Evolutionary conservation across 2,329 filamentous ascomycete species (phyloP).

Genomic region (Hymenoscyphus fructigenus): DNA sequence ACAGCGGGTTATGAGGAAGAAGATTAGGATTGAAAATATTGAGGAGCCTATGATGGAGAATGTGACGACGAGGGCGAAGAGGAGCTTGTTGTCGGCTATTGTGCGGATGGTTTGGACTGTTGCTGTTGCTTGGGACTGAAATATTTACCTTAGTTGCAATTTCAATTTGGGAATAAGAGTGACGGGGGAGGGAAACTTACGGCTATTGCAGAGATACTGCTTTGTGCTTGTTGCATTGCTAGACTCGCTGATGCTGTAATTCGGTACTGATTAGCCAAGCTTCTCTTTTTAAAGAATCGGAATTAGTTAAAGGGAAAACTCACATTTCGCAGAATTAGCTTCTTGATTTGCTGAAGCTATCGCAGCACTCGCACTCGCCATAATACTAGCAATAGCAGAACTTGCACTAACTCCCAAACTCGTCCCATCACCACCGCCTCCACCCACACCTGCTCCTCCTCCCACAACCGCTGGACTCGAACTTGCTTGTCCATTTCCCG

Average conservation of each 20-base stretch:
- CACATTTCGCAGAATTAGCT: conserved; percentile 5
- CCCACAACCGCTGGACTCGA: background rate
- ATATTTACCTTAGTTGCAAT: conserved; percentile 11
- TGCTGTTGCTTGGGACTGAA: conserved; percentile 15
- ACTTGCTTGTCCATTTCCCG: background rate
- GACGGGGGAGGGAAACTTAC: background rate
- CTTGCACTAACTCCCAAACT: background rate
- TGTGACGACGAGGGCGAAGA: conserved; percentile 23
- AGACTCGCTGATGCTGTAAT: conserved; percentile 19
- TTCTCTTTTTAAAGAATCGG: background rate
- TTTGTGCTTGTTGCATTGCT: conserved; percentile 11
- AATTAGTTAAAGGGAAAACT: background rate
- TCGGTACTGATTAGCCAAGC: background rate
- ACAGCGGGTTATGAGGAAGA: conserved; percentile 15
- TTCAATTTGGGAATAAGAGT: background rate
- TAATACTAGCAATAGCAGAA: conserved; percentile 5
- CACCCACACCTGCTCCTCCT: background rate
- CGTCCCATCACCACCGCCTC: background rate
- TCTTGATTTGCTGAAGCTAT: conserved; percentile 7
- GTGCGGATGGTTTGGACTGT: conserved; percentile 12
- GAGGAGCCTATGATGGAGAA: conserved; percentile 30
- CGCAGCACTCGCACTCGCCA: conserved; percentile 11
- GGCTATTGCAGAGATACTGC: background rate
- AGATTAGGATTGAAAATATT: conserved; percentile 20
- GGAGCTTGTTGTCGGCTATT: conserved; percentile 18